These are phyloP conservation scores for Verticillium nonalfalfae DNA, from an alignment of 2,329 filamentous ascomycete species.

Conservation along the genomic window DNA sequence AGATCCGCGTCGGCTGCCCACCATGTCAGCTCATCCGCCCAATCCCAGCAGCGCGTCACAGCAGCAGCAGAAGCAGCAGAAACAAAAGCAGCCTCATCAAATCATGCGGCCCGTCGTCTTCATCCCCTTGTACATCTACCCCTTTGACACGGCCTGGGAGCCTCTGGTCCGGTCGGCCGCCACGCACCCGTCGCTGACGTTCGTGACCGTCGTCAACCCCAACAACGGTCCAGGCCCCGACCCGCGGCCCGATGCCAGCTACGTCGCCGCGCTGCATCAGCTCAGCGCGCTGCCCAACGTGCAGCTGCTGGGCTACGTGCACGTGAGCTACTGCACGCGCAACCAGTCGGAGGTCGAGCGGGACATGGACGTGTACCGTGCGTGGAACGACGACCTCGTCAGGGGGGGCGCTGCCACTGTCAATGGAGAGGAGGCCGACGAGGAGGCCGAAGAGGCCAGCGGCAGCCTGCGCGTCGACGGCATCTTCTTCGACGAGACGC, in stretches of 20 bases:
- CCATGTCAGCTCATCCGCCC: too few relatives aligned
- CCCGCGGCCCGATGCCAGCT: constrained; percentile 19
- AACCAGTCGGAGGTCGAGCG: constrained; percentile 12
- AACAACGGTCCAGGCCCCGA: constrained; percentile 20
- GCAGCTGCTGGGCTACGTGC: constrained; percentile 22
- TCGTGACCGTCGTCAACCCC: constrained; percentile 23
- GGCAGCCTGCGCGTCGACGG: constrained; percentile 30
- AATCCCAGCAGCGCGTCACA: too few relatives aligned
- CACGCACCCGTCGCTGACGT: constrained; percentile 15
- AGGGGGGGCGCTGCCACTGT: too few relatives aligned
- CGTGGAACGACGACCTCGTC: constrained; percentile 27
- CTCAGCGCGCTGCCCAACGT: constrained; percentile 18
- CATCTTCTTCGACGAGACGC: constrained; percentile 43
- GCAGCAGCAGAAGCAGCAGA: too few relatives aligned
- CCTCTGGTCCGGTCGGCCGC: constrained; percentile 17
- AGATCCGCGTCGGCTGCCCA: too few relatives aligned
- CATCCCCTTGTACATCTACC: constrained; percentile 26
- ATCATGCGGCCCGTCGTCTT: constrained; percentile 15
- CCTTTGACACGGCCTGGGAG: constrained; percentile 18
- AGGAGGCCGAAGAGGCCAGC: not conserved
- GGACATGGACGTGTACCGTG: constrained; percentile 37
- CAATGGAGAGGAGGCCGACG: too few relatives aligned
- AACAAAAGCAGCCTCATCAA: not conserved
- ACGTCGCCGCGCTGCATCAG: constrained; percentile 15
- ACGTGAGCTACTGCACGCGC: constrained; percentile 21